Conservation (phyloP, 176 grass and related monocot species). For the Bonia amplexicaulis region DNA sequence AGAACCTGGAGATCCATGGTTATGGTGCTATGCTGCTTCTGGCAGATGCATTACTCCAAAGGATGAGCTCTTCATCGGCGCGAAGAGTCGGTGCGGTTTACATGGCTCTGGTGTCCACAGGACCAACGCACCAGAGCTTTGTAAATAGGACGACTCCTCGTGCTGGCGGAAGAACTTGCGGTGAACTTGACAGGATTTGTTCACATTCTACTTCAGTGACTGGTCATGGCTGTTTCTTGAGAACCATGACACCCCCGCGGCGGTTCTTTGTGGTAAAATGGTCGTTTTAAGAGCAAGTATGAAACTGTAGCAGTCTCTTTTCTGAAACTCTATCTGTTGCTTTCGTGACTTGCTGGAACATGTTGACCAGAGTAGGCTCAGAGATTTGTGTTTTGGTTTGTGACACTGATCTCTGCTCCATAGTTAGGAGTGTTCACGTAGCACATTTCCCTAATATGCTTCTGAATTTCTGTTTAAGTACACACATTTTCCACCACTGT, state of each 20-base stretch:
- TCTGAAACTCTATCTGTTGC: neutral
- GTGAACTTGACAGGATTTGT: neutral
- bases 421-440: neutral
- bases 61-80: neutral
- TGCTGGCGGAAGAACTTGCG: neutral
- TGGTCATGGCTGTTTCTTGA: neutral
- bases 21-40: neutral
- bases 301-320: neutral
- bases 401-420: neutral
- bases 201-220: neutral
- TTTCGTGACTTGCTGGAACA: neutral
- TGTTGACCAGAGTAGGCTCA: neutral
- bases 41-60: neutral
- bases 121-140: neutral
- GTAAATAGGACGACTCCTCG: conserved; percentile 2
- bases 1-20: neutral
- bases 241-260: neutral
- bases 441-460: neutral
- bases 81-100: conserved; percentile 2
- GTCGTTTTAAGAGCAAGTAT: neutral
- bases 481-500: neutral
- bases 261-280: neutral
- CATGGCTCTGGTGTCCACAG: neutral
- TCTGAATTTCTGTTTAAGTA: neutral
- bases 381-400: neutral